These are phyloP conservation scores for Solanum ossicruentum DNA, from an alignment of 257 asterid species.

Conservation along the genomic window DNA sequence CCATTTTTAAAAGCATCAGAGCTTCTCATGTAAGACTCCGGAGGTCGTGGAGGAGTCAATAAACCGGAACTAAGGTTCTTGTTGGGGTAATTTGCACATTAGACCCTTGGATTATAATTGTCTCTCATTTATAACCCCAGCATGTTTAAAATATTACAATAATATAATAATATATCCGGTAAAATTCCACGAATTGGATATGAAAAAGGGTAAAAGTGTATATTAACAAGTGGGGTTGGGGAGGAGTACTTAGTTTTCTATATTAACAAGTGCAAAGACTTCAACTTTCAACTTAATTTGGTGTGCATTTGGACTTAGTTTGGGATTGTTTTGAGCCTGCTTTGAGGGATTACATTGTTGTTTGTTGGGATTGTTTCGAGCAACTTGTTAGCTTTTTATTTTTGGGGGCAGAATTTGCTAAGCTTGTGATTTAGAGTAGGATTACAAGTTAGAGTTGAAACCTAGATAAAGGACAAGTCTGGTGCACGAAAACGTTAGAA, in stretches of 20 bases:
- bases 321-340: background rate
- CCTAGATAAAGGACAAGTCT: no score
- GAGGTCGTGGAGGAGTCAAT: background rate
- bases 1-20: slow-evolving; percentile 4
- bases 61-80: background rate
- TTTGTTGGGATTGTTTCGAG: no score
- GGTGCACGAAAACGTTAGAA: no score
- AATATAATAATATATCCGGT: no score
- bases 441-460: background rate
- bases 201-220: background rate
- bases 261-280: background rate
- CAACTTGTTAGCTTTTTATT: background rate
- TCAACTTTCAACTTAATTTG: background rate
- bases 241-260: background rate
- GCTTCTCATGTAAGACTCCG: background rate
- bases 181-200: no score
- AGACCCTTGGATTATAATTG: background rate
- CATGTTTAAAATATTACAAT: background rate
- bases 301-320: background rate
- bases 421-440: background rate
- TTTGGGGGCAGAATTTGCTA: background rate
- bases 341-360: no score
- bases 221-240: no score
- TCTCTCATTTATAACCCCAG: background rate
- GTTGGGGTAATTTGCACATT: background rate